phyloP scores from a whole-genome alignment of 2,329 filamentous ascomycete genomes.

The Alternaria brassicicola region DNA sequence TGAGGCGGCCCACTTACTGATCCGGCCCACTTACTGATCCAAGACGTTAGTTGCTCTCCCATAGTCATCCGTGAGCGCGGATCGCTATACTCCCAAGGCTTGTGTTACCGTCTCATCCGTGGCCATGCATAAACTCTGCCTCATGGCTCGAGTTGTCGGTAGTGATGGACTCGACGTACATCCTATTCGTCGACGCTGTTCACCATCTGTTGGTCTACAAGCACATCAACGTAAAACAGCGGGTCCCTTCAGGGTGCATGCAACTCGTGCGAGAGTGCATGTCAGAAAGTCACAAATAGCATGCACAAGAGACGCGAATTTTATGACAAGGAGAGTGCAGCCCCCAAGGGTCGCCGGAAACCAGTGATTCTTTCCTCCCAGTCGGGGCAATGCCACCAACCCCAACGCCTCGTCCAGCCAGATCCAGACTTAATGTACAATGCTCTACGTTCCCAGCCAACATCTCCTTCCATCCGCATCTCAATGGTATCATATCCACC shows the following conservation, averaged over 20 bases:
- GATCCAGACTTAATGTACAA: constrained; percentile 37
- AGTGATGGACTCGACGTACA: not conserved
- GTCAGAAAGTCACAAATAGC: not conserved
- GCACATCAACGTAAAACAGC: not conserved
- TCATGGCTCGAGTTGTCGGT: not conserved
- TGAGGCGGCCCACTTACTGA: no score
- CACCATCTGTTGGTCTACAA: not conserved
- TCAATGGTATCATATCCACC: constrained; percentile 26
- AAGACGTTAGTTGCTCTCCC: no score
- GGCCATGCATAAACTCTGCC: not conserved
- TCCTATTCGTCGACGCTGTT: not conserved
- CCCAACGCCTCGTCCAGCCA: constrained; percentile 18
- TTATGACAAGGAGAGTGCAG: constrained; percentile 13
- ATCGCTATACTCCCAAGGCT: not conserved
- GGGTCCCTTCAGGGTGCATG: not conserved
- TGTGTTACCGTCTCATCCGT: constrained; percentile 6
- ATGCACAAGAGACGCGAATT: not conserved
- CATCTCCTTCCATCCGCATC: constrained; percentile 3
- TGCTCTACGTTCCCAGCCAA: constrained; percentile 17
- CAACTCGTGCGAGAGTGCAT: no score
- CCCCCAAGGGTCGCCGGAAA: constrained; percentile 9
- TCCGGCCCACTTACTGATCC: no score
- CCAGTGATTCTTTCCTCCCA: constrained; percentile 4
- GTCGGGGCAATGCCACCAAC: constrained; percentile 10
- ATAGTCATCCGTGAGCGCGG: not conserved